Percentiles rank a stretch among this genome's conserved stretches.
Evolutionary conservation across 2,329 filamentous ascomycete genomes (phyloP).

Genomic region (Phialocephala sp.): DNA sequence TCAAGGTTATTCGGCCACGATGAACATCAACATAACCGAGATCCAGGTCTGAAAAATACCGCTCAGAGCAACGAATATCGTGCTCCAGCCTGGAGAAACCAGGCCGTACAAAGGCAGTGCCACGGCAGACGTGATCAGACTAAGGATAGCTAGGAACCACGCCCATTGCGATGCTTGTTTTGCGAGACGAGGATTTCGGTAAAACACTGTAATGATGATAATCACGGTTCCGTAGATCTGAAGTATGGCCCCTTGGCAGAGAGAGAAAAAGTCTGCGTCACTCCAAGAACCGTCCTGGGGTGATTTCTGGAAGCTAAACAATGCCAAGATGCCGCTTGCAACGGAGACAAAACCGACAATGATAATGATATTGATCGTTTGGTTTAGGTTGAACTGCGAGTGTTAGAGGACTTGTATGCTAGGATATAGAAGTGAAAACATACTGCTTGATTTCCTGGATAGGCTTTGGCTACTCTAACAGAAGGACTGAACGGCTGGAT

Average conservation of each 20-base stretch:
- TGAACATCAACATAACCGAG: background rate
- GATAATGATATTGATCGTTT: background rate
- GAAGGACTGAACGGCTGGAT: background rate
- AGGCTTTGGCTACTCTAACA: background rate
- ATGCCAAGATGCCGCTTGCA: background rate
- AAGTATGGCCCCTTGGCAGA: background rate
- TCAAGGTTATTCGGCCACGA: background rate
- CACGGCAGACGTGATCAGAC: background rate
- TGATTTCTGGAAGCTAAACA: background rate
- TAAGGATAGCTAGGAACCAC: background rate
- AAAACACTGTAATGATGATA: background rate
- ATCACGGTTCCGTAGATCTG: background rate
- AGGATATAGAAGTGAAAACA: background rate
- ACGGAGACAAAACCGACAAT: background rate
- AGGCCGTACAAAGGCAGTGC: background rate
- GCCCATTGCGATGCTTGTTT: background rate
- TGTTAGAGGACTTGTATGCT: background rate
- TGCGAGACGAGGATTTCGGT: background rate
- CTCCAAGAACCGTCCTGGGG: background rate
- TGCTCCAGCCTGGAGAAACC: background rate
- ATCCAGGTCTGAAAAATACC: background rate
- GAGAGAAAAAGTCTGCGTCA: conserved; percentile 6
- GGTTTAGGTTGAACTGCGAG: background rate
- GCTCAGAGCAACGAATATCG: background rate
- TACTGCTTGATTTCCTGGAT: background rate